These are phyloP conservation scores for Leucocoprinus birnbaumii DNA, from an alignment of 768 basidiomycete genomes.

Conservation along the genomic window DNA sequence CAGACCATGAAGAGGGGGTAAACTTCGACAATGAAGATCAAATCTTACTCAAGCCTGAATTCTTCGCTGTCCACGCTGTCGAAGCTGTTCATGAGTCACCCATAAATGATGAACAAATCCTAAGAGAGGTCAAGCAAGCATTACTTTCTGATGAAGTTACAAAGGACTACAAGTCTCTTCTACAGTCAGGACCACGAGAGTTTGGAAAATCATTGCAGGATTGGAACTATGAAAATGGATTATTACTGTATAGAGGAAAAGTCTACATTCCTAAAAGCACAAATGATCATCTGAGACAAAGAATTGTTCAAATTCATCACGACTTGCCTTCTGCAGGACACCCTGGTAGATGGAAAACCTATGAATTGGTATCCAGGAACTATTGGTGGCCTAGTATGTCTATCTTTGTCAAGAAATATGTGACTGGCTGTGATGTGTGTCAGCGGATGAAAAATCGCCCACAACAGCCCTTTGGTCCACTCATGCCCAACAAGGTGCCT, in stretches of 20 bases:
- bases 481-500: too few species aligned
- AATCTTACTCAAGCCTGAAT: not conserved
- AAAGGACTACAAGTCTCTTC: not conserved
- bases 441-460: too few species aligned
- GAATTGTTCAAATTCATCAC: not conserved
- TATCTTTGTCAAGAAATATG: too few species aligned
- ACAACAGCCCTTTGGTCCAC: too few species aligned
- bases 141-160: not conserved
- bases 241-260: not conserved
- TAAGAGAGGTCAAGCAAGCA: not conserved
- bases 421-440: too few species aligned
- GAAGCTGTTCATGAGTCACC: not conserved
- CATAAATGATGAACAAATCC: not conserved
- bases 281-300: not conserved
- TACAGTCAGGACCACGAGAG: not conserved
- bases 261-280: not conserved
- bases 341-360: not conserved
- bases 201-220: not conserved
- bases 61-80: not conserved
- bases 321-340: not conserved
- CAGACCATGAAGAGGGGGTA: conserved; percentile 1
- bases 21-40: not conserved
- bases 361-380: too few species aligned
- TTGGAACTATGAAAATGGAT: conserved; percentile 1
- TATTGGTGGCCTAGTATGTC: too few species aligned